Percentiles rank a stretch among this genome's conserved stretches.
phyloP scores from a whole-genome alignment of 768 basidiomycete species.

The Mycena galopus region DNA sequence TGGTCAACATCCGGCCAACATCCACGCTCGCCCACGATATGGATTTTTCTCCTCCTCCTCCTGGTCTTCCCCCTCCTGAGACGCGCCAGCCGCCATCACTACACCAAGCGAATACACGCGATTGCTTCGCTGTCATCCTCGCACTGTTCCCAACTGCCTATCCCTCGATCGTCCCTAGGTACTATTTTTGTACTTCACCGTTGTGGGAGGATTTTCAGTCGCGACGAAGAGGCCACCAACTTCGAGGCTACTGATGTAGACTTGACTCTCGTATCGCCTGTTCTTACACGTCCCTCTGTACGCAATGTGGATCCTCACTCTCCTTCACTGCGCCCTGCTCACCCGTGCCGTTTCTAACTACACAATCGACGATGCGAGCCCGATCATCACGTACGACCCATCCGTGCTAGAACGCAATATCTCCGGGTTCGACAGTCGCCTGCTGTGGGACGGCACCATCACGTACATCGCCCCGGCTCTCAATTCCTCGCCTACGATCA shows the following conservation, averaged over 20 bases:
- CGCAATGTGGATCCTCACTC: neutral
- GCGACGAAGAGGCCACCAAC: neutral
- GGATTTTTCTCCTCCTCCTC: too few species aligned
- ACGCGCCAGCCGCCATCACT: too few species aligned
- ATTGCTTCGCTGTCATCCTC: too few species aligned
- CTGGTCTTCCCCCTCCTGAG: too few species aligned
- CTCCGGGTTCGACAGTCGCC: neutral
- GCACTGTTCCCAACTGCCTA: neutral
- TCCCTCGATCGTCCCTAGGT: neutral
- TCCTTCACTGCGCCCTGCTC: neutral
- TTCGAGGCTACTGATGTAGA: neutral
- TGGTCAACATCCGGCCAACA: too few species aligned
- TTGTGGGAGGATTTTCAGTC: too few species aligned
- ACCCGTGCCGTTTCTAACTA: neutral
- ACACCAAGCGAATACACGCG: too few species aligned
- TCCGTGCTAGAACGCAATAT: neutral
- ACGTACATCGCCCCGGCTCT: neutral
- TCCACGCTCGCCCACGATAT: too few species aligned
- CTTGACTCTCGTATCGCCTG: neutral
- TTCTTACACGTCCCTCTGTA: neutral
- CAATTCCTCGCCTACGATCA: slow-evolving; percentile 7
- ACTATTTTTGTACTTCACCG: too few species aligned
- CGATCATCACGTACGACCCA: neutral
- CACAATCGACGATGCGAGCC: slow-evolving; percentile 6
- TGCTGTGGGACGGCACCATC: neutral